These are phyloP conservation scores for Cercospora sp. DNA, from an alignment of 2,329 filamentous ascomycete genomes.

Conservation along the genomic window DNA sequence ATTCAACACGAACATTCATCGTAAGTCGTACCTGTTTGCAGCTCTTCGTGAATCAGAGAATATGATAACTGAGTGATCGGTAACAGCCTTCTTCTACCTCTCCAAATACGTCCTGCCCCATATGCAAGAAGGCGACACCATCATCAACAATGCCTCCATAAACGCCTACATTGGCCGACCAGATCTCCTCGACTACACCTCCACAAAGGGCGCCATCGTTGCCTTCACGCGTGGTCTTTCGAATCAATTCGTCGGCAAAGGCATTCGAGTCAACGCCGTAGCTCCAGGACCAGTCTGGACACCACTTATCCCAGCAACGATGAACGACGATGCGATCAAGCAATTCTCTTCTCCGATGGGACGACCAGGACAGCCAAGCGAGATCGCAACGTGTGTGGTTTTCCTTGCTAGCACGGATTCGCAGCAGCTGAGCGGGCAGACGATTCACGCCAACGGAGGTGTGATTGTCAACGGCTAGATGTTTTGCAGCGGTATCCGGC, in stretches of 20 bases:
- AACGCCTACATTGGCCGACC: constrained; percentile 80
- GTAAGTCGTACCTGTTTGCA: constrained; percentile 23
- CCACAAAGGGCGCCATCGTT: constrained; percentile 75
- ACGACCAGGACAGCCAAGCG: constrained; percentile 73
- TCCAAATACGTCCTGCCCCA: constrained; percentile 74
- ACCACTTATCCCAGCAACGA: constrained; percentile 70
- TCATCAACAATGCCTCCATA: constrained; percentile 84
- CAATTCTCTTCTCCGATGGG: constrained; percentile 74
- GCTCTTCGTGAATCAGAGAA: too few relatives aligned
- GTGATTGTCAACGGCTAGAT: constrained; percentile 52
- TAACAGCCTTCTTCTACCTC: constrained; percentile 66
- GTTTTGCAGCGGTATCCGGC: not conserved
- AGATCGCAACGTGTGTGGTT: constrained; percentile 79
- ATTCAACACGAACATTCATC: constrained; percentile 80
- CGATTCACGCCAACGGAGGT: constrained; percentile 64
- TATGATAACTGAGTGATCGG: not conserved
- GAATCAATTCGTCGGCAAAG: constrained; percentile 70
- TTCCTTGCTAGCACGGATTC: constrained; percentile 76
- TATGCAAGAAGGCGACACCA: constrained; percentile 70
- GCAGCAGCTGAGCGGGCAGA: constrained; percentile 72
- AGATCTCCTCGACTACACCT: constrained; percentile 79
- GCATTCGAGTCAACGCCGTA: constrained; percentile 74
- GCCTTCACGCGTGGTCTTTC: constrained; percentile 75
- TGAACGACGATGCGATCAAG: constrained; percentile 69
- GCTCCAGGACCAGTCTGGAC: constrained; percentile 81